Conservation (phyloP, 2,329 filamentous ascomycete genomes). For the Chrysoporthe cubensis region DNA sequence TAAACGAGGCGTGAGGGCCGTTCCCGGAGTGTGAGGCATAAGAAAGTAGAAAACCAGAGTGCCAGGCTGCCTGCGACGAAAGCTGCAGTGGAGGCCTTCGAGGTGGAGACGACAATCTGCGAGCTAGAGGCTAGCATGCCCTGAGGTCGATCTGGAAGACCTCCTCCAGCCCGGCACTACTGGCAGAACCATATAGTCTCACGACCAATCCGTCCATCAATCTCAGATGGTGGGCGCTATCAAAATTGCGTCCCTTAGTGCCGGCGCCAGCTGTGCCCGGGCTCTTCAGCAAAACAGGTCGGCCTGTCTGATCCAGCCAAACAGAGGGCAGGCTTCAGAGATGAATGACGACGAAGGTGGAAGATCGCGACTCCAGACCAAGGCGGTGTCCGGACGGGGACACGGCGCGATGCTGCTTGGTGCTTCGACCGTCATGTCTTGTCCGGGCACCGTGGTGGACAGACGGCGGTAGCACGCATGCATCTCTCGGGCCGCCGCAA, state of each 20-base stretch:
- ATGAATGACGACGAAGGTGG: not conserved
- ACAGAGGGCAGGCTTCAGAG: not conserved
- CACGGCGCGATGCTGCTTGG: not conserved
- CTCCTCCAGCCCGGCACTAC: not conserved
- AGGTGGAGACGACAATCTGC: not conserved
- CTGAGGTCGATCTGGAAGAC: not conserved
- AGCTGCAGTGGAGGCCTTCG: not conserved
- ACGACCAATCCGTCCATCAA: not conserved
- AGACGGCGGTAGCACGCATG: constrained; percentile 14
- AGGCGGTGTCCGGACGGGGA: not conserved
- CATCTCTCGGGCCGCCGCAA: constrained; percentile 25
- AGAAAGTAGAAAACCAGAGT: not conserved
- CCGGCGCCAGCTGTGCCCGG: not conserved
- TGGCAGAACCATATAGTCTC: not conserved
- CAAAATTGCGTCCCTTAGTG: constrained; percentile 1
- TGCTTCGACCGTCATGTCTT: constrained; percentile 2
- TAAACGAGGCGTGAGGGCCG: not conserved
- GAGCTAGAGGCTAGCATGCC: not conserved
- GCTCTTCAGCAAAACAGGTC: not conserved
- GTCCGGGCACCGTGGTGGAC: not conserved
- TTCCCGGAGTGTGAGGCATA: not conserved
- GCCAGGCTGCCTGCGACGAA: not conserved
- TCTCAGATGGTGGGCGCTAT: not conserved
- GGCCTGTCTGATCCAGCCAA: not conserved
- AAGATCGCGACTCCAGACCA: not conserved